Evolutionary conservation across 116 monocot genomes (phyloP).

Genomic region (Cymodocea nodosa): DNA sequence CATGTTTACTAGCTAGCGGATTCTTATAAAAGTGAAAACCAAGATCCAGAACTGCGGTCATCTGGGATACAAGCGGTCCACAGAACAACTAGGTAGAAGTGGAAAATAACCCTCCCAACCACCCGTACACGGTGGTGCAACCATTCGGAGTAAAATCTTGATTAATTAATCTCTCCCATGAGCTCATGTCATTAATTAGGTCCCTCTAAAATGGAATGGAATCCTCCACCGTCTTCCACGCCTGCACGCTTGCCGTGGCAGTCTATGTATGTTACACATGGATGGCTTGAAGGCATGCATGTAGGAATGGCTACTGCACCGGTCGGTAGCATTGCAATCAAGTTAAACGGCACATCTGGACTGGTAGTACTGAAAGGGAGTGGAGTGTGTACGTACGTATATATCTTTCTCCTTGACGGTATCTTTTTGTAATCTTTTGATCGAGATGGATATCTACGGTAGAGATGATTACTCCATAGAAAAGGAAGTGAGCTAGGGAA

Average conservation of each 20-base stretch:
- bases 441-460: slow-evolving; percentile 7
- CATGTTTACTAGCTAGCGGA: too few relatives aligned
- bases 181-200: not conserved
- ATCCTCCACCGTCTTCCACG: not conserved
- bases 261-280: not conserved
- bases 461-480: slow-evolving; percentile 4
- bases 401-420: slow-evolving; percentile 5
- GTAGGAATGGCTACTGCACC: slow-evolving; percentile 1
- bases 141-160: slow-evolving; percentile 8
- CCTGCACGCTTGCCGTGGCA: not conserved
- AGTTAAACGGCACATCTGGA: slow-evolving; percentile 3
- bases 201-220: slow-evolving; percentile 1
- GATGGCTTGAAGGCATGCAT: not conserved
- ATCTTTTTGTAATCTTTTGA: slow-evolving; percentile 13
- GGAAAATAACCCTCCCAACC: too few relatives aligned
- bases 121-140: not conserved
- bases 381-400: not conserved
- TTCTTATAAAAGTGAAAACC: too few relatives aligned
- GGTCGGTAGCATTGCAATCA: slow-evolving; percentile 9
- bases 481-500: slow-evolving; percentile 7
- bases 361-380: not conserved
- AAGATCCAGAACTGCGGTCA: too few relatives aligned
- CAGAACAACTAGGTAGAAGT: too few relatives aligned
- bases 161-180: too few relatives aligned
- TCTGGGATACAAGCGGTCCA: too few relatives aligned